Evolutionary conservation across 2,329 filamentous ascomycete species (phyloP).

Genomic region (Fusarium heterosporum): DNA sequence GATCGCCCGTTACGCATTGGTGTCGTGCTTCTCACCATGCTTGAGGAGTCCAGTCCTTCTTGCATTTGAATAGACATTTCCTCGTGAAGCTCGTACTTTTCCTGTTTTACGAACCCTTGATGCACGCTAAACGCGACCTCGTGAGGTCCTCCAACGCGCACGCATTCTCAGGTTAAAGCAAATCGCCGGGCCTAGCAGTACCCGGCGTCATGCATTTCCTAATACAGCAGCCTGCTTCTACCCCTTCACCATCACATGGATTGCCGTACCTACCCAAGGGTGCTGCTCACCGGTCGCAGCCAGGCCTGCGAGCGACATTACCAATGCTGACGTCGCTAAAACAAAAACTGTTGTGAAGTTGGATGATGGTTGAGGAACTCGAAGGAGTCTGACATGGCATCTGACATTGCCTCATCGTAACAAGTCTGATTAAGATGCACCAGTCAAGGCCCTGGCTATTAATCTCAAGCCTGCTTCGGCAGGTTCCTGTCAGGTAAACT

Average conservation of each 20-base stretch:
- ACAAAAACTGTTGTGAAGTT: slow-evolving; percentile 7
- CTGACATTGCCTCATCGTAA: slow-evolving; percentile 18
- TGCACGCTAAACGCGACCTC: slow-evolving; percentile 45
- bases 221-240: slow-evolving; percentile 44
- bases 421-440: slow-evolving; percentile 26
- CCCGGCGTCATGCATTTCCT: slow-evolving; percentile 45
- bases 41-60: slow-evolving; percentile 28
- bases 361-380: slow-evolving; percentile 5
- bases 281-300: slow-evolving; percentile 45
- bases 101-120: slow-evolving; percentile 23
- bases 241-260: slow-evolving; percentile 46
- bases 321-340: slow-evolving; percentile 33
- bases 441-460: slow-evolving; percentile 21
- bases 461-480: slow-evolving; percentile 9
- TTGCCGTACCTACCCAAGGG: slow-evolving; percentile 33
- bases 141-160: slow-evolving; percentile 41
- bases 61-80: slow-evolving; percentile 6
- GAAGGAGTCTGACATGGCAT: background rate
- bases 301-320: slow-evolving; percentile 44
- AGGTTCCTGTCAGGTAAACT: slow-evolving; percentile 24
- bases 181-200: slow-evolving; percentile 33
- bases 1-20: background rate
- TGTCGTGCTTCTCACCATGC: slow-evolving; percentile 12
- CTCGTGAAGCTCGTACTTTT: slow-evolving; percentile 13
- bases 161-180: slow-evolving; percentile 38